These are phyloP conservation scores for Colletotrichum somersetense DNA, from an alignment of 2,329 filamentous ascomycete genomes.

Conservation along the genomic window DNA sequence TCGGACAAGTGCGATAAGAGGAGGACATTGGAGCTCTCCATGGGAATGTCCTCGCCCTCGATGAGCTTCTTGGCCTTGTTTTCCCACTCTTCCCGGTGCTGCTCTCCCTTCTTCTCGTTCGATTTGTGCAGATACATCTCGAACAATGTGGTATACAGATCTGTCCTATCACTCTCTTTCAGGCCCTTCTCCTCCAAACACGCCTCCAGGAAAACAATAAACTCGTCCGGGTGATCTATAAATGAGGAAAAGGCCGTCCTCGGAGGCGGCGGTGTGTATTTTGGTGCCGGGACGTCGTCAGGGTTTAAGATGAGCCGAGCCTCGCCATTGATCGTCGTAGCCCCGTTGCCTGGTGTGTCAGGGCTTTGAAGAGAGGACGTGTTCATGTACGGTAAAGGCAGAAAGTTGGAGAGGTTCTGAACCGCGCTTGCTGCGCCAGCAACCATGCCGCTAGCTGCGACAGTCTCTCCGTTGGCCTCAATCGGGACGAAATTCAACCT, in stretches of 20 bases:
- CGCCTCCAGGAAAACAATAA: slow-evolving; percentile 92
- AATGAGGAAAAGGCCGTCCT: slow-evolving; percentile 95
- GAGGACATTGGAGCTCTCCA: slow-evolving; percentile 95
- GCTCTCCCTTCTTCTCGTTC: slow-evolving; percentile 75
- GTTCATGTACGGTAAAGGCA: slow-evolving; percentile 89
- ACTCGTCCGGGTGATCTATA: slow-evolving; percentile 92
- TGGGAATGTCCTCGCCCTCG: slow-evolving; percentile 82
- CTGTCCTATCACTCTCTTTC: slow-evolving; percentile 80
- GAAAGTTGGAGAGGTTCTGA: slow-evolving; percentile 85
- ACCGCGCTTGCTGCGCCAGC: slow-evolving; percentile 79
- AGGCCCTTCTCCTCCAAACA: slow-evolving; percentile 80
- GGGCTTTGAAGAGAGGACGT: slow-evolving; percentile 69
- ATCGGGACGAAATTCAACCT: slow-evolving; percentile 68
- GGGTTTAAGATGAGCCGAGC: slow-evolving; percentile 64
- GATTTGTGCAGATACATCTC: slow-evolving; percentile 98
- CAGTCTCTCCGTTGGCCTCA: slow-evolving; percentile 52
- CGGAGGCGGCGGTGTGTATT: slow-evolving; percentile 85
- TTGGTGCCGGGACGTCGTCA: slow-evolving; percentile 59
- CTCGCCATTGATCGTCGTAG: slow-evolving; percentile 61
- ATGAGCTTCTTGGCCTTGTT: slow-evolving; percentile 91
- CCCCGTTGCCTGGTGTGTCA: slow-evolving; percentile 61
- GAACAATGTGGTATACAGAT: slow-evolving; percentile 94
- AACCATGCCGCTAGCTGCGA: slow-evolving; percentile 59
- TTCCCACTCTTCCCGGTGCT: slow-evolving; percentile 84
- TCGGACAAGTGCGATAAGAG: slow-evolving; percentile 91